Conservation (phyloP, 1,284 basidiomycete genomes). For the Trichosporon faecale region DNA sequence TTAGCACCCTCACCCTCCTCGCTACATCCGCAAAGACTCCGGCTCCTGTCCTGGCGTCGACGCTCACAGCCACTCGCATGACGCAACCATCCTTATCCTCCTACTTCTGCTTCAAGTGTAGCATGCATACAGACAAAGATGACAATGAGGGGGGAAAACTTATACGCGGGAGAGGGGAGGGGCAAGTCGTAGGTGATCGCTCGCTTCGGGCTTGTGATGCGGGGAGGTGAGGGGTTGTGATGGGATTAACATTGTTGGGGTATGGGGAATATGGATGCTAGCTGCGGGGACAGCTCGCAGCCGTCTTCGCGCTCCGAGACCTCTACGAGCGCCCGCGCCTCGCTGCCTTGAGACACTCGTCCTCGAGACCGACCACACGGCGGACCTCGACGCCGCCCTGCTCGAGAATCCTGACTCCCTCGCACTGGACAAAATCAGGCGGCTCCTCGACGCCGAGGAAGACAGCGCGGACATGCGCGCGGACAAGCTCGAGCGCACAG, state of each 20-base stretch:
- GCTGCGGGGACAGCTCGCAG: background rate
- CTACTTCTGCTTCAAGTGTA: slow-evolving; percentile 5
- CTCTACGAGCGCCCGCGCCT: slow-evolving; percentile 54
- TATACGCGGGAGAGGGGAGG: background rate
- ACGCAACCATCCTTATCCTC: background rate
- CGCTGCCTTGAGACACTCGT: slow-evolving; percentile 72
- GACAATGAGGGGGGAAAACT: slow-evolving; percentile 2
- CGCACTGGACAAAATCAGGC: slow-evolving; percentile 89
- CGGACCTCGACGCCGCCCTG: slow-evolving; percentile 72
- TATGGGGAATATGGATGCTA: too few species aligned
- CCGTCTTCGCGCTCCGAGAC: background rate
- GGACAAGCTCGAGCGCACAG: slow-evolving; percentile 81
- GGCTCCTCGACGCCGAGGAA: slow-evolving; percentile 91
- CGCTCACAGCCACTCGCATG: background rate
- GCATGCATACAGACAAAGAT: slow-evolving; percentile 12
- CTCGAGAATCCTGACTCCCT: slow-evolving; percentile 73
- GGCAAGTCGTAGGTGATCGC: background rate
- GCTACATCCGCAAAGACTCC: background rate
- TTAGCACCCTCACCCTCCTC: background rate
- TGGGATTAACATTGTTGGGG: background rate
- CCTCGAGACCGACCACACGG: slow-evolving; percentile 65
- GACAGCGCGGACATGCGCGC: slow-evolving; percentile 68
- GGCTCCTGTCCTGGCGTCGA: background rate
- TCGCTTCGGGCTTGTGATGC: background rate
- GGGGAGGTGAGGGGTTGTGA: background rate